phyloP scores from a whole-genome alignment of 257 asterid genomes.

The Nicotiana undulata region DNA sequence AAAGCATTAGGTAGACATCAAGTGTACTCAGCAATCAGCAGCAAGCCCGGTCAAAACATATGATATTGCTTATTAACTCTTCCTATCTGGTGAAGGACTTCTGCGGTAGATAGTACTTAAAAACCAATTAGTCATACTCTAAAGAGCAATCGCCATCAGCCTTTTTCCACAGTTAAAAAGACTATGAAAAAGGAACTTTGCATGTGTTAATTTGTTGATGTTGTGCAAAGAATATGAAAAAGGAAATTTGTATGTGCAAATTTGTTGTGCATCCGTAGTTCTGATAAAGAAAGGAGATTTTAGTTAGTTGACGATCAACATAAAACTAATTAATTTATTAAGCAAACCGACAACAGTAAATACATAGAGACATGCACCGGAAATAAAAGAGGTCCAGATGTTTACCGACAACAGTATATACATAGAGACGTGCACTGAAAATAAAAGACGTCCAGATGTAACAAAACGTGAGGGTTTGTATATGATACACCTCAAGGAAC shows the following conservation, averaged over 20 bases:
- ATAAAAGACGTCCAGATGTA: background rate
- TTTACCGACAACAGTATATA: background rate
- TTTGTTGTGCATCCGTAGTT: background rate
- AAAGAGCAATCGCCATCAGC: background rate
- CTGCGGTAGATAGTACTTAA: background rate
- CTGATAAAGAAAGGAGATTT: background rate
- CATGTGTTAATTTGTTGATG: background rate
- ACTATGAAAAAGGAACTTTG: background rate
- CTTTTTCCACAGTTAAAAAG: background rate
- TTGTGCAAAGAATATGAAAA: background rate
- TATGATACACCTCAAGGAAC: too few species aligned
- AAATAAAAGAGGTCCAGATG: background rate
- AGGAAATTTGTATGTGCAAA: background rate
- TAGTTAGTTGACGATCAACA: background rate
- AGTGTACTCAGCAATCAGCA: background rate
- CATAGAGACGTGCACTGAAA: background rate
- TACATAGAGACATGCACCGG: background rate
- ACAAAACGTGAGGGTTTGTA: background rate
- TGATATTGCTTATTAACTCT: background rate
- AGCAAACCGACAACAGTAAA: background rate
- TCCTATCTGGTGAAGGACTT: background rate
- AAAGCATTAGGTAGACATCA: background rate
- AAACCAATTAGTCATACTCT: background rate
- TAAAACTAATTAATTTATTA: background rate
- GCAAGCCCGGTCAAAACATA: background rate